These are phyloP conservation scores for Lablab purpureus DNA, from an alignment of 306 rosid genomes.

Conservation along the genomic window DNA sequence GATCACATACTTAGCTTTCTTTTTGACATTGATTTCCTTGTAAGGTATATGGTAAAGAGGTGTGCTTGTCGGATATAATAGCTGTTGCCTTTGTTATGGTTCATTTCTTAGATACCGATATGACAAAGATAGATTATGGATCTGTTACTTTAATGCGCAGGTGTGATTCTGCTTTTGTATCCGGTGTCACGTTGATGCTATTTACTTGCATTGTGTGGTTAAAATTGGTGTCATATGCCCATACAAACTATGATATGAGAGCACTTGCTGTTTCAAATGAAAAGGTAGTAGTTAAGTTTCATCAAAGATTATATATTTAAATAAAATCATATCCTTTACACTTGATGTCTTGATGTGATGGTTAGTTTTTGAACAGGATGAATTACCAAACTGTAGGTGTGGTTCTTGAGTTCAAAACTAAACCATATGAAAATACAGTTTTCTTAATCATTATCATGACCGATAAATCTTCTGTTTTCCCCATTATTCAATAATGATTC, in stretches of 20 bases:
- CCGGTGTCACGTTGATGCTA: conserved; percentile 81
- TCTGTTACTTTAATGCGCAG: conserved; percentile 54
- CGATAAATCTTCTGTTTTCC: conserved; percentile 1
- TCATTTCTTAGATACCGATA: conserved; percentile 31
- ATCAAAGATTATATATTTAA: conserved; percentile 24
- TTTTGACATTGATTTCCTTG: conserved; percentile 16
- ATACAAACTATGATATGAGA: conserved; percentile 84
- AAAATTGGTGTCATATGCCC: conserved; percentile 88
- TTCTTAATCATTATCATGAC: conserved; percentile 28
- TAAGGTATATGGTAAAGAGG: conserved; percentile 6
- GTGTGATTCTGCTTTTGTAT: conserved; percentile 84
- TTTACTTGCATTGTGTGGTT: conserved; percentile 91
- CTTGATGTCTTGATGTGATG: conserved; percentile 20
- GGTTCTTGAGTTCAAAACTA: conserved; percentile 17
- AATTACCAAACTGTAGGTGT: conserved; percentile 30
- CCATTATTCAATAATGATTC: conserved; percentile 41
- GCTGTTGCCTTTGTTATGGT: conserved; percentile 6
- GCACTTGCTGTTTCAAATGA: conserved; percentile 53
- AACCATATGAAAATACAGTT: not conserved
- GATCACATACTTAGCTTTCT: not conserved
- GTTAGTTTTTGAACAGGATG: conserved; percentile 29
- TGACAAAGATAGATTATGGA: conserved; percentile 29
- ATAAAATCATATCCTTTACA: not conserved
- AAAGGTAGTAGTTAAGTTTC: conserved; percentile 56
- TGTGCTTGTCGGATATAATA: conserved; percentile 22